These are phyloP conservation scores for Suhomyces taliae DNA, from an alignment of 1,139 yeast species.

Conservation along the genomic window DNA sequence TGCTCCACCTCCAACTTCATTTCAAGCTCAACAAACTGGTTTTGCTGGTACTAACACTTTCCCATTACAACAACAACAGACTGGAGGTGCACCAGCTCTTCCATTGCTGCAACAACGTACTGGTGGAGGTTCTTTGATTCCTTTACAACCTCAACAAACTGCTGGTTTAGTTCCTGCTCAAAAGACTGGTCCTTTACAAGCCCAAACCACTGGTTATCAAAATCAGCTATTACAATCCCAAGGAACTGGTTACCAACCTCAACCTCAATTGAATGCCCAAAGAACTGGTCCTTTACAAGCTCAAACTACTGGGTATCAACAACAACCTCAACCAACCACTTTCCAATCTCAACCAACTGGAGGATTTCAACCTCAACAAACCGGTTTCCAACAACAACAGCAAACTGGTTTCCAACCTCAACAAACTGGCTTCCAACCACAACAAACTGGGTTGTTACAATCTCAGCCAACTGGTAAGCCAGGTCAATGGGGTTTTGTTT, in stretches of 20 bases:
- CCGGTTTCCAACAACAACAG: constrained; percentile 33
- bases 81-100: constrained; percentile 18
- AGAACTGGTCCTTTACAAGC: constrained; percentile 18
- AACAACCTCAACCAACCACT: constrained; percentile 13
- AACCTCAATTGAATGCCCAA: constrained; percentile 8
- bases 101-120: constrained; percentile 40
- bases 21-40: constrained; percentile 41
- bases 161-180: constrained; percentile 48
- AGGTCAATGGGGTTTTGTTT: constrained; percentile 81
- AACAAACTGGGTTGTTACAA: constrained; percentile 45
- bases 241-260: constrained; percentile 16
- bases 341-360: constrained; percentile 13
- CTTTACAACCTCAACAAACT: constrained; percentile 51
- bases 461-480: constrained; percentile 71
- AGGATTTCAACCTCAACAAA: constrained; percentile 20
- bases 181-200: constrained; percentile 29
- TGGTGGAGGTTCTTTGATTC: constrained; percentile 45
- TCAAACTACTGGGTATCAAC: constrained; percentile 45
- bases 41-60: constrained; percentile 19
- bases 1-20: constrained; percentile 22
- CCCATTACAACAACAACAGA: constrained; percentile 17
- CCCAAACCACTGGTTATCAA: constrained; percentile 22
- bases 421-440: constrained; percentile 46
- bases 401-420: constrained; percentile 38
- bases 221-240: constrained; percentile 14